These are phyloP conservation scores for Alternaria tenuissima DNA, from an alignment of 2,329 filamentous ascomycete genomes.

Conservation along the genomic window DNA sequence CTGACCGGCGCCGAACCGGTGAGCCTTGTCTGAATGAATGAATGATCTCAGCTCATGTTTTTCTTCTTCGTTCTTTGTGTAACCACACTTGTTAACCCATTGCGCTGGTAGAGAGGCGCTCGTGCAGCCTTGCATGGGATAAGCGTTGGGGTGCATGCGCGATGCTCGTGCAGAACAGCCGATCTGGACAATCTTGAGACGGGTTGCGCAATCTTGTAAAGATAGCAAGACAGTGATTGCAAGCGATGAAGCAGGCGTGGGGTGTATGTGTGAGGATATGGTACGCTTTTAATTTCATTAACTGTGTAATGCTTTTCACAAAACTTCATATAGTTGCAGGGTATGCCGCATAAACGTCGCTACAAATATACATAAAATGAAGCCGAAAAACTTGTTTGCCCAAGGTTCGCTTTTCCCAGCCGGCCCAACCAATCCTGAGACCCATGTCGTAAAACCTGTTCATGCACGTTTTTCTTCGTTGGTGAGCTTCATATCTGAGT, in stretches of 20 bases:
- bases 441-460: conserved; percentile 15
- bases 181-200: background rate
- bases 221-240: background rate
- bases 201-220: background rate
- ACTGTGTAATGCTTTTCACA: conserved; percentile 1
- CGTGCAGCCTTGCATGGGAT: conserved; percentile 10
- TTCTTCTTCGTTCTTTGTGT: background rate
- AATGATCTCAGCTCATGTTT: background rate
- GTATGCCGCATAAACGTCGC: conserved; percentile 10
- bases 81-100: background rate
- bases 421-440: conserved; percentile 12
- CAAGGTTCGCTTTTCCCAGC: conserved; percentile 6
- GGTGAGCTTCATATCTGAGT: conserved; percentile 10
- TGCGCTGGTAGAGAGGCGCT: background rate
- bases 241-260: background rate
- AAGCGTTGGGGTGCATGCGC: conserved; percentile 2
- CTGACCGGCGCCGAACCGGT: conserved; percentile 1
- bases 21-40: background rate
- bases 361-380: conserved; percentile 15
- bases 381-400: conserved; percentile 4
- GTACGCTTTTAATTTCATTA: conserved; percentile 5
- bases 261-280: background rate
- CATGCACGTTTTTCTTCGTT: conserved; percentile 9
- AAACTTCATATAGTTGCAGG: conserved; percentile 2
- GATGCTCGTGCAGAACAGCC: conserved; percentile 4